Conservation (phyloP, 495 filamentous ascomycete genomes). For the Penicillium herquei region DNA sequence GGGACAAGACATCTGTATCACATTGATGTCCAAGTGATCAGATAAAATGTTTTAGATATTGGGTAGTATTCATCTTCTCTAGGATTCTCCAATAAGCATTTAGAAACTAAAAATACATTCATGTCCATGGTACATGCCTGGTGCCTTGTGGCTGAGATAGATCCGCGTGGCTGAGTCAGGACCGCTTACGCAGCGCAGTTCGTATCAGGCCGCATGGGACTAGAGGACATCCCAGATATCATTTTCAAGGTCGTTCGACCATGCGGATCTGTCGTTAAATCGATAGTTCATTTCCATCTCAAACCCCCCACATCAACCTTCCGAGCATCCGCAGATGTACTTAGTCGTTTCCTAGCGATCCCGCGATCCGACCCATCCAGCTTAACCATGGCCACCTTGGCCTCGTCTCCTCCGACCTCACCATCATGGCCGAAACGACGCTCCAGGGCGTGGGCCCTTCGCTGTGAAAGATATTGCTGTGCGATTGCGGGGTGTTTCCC, state of each 20-base stretch:
- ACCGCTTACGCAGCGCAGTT: conserved; percentile 9
- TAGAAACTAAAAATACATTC: conserved; percentile 8
- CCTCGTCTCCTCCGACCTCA: conserved; percentile 43
- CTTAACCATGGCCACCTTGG: conserved; percentile 41
- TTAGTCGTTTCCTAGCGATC: conserved; percentile 2
- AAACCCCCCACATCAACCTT: neutral
- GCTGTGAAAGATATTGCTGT: conserved; percentile 83
- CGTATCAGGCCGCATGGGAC: too few species aligned
- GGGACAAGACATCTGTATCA: too few species aligned
- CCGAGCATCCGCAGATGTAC: neutral
- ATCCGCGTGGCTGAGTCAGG: conserved; percentile 18
- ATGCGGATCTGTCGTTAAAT: conserved; percentile 12
- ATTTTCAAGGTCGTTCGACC: conserved; percentile 1
- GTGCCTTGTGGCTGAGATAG: conserved; percentile 9
- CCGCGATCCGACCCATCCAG: conserved; percentile 11
- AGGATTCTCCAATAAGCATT: too few species aligned
- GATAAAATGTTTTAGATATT: too few species aligned
- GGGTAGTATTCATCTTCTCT: too few species aligned
- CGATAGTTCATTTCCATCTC: neutral
- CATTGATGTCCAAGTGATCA: too few species aligned
- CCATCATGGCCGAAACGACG: conserved; percentile 50
- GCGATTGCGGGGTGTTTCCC: conserved; percentile 79
- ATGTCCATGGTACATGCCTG: neutral
- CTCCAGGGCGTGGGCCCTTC: conserved; percentile 64
- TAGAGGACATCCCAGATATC: too few species aligned